Conservation (phyloP, 2,329 filamentous ascomycete genomes). For the Sporothrix variecibatus region DNA sequence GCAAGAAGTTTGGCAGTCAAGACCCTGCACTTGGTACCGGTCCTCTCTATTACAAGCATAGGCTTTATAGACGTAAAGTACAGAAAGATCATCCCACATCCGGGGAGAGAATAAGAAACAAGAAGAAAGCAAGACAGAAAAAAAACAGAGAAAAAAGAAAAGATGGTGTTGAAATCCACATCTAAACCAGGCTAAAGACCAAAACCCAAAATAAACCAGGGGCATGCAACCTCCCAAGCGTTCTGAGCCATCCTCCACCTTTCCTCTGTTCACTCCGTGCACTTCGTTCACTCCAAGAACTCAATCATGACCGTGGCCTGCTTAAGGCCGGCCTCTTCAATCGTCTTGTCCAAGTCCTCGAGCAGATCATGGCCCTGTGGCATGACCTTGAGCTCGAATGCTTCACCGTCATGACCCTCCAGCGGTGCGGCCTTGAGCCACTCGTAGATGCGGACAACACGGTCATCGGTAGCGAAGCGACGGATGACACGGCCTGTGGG, state of each 20-base stretch:
- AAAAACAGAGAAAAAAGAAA: not conserved
- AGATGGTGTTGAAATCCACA: not conserved
- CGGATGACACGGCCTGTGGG: conserved; percentile 82
- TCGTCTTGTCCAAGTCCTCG: conserved; percentile 68
- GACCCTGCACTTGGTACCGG: not conserved
- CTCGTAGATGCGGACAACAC: conserved; percentile 84
- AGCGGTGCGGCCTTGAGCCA: conserved; percentile 91
- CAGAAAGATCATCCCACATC: not conserved
- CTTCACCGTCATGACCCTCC: conserved; percentile 73
- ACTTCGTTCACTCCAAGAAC: conserved; percentile 46
- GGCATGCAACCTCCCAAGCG: not conserved
- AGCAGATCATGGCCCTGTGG: conserved; percentile 78
- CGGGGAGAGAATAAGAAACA: not conserved
- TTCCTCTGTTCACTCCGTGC: not conserved
- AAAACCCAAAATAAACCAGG: not conserved
- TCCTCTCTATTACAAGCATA: not conserved
- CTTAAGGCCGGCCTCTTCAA: conserved; percentile 82
- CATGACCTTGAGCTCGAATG: conserved; percentile 88
- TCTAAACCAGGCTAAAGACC: not conserved
- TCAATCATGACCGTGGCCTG: conserved; percentile 96
- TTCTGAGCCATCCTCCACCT: no score
- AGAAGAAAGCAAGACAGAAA: not conserved
- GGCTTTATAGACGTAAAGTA: not conserved
- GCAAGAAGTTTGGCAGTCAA: no score
- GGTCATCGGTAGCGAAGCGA: conserved; percentile 75